These are phyloP conservation scores for Acorus gramineus DNA, from an alignment of 106 monocot genomes.

Conservation along the genomic window DNA sequence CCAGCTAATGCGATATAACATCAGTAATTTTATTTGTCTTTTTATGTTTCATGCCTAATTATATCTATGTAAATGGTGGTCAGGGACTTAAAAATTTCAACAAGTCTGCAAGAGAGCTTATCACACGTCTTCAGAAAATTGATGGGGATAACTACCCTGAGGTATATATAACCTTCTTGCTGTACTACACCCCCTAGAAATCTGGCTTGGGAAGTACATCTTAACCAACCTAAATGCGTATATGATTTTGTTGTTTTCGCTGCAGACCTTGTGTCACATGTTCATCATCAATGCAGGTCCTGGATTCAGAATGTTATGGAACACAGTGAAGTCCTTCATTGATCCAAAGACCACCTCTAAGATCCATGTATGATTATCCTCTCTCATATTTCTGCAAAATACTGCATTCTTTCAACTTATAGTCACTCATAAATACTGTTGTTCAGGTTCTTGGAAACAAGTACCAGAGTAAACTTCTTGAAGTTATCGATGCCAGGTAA, in stretches of 20 bases:
- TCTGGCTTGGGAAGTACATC: too few species aligned
- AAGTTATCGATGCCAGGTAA: slow-evolving; percentile 20
- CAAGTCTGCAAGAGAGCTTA: slow-evolving; percentile 21
- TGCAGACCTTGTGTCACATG: slow-evolving; percentile 28
- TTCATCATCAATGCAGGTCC: slow-evolving; percentile 37
- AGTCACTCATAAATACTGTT: neutral
- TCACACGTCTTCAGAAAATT: slow-evolving; percentile 16
- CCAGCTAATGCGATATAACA: too few species aligned
- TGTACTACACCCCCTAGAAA: too few species aligned
- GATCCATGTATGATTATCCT: slow-evolving; percentile 13
- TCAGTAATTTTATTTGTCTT: too few species aligned
- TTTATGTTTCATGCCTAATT: too few species aligned
- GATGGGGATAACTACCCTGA: slow-evolving; percentile 59
- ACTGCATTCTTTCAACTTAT: neutral
- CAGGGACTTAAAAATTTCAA: slow-evolving; percentile 21
- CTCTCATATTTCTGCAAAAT: neutral
- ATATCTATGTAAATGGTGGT: too few species aligned
- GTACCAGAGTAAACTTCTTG: slow-evolving; percentile 25
- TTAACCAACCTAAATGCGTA: too few species aligned
- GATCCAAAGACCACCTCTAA: slow-evolving; percentile 51
- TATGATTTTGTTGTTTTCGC: too few species aligned
- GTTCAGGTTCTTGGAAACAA: slow-evolving; percentile 23
- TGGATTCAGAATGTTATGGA: slow-evolving; percentile 87
- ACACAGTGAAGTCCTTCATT: slow-evolving; percentile 75
- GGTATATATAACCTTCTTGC: slow-evolving; percentile 14